Conservation (phyloP, 768 basidiomycete species). For the Cantharellus anzutake region DNA sequence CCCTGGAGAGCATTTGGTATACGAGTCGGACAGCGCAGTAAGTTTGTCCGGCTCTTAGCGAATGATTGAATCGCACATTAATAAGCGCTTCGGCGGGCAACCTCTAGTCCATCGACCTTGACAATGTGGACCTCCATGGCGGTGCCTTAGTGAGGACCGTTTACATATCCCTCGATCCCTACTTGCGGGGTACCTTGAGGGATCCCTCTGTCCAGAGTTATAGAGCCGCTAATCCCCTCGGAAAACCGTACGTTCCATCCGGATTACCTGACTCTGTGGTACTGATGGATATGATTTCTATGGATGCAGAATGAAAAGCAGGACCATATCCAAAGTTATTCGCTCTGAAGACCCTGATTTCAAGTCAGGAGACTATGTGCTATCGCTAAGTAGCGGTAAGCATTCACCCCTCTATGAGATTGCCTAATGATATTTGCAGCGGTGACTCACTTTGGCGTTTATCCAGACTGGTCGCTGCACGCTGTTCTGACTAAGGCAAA, state of each 20-base stretch:
- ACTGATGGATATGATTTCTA: slow-evolving; percentile 20
- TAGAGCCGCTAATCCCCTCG: slow-evolving; percentile 9
- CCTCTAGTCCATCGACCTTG: slow-evolving; percentile 24
- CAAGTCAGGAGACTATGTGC: slow-evolving; percentile 10
- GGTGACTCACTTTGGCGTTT: slow-evolving; percentile 25
- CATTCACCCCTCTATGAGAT: too few species aligned
- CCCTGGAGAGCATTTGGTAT: neutral
- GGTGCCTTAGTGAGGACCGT: slow-evolving; percentile 33
- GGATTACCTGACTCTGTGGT: slow-evolving; percentile 13
- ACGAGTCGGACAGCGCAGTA: neutral
- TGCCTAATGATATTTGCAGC: slow-evolving; percentile 12
- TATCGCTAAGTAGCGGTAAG: slow-evolving; percentile 7
- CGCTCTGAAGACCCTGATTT: neutral
- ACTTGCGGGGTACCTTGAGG: slow-evolving; percentile 24
- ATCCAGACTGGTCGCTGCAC: neutral
- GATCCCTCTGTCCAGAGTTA: slow-evolving; percentile 10
- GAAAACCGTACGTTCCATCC: neutral
- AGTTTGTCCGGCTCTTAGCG: too few species aligned
- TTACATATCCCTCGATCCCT: slow-evolving; percentile 29
- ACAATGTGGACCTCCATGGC: slow-evolving; percentile 25
- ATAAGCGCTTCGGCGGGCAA: slow-evolving; percentile 8
- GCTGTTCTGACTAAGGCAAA: neutral
- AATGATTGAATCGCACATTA: too few species aligned
- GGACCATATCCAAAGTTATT: slow-evolving; percentile 2
- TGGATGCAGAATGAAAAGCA: slow-evolving; percentile 25